Percentiles rank a stretch among this genome's conserved stretches.
Conservation (phyloP, 176 grass and related monocot species). For the Phyllostachys edulis region DNA sequence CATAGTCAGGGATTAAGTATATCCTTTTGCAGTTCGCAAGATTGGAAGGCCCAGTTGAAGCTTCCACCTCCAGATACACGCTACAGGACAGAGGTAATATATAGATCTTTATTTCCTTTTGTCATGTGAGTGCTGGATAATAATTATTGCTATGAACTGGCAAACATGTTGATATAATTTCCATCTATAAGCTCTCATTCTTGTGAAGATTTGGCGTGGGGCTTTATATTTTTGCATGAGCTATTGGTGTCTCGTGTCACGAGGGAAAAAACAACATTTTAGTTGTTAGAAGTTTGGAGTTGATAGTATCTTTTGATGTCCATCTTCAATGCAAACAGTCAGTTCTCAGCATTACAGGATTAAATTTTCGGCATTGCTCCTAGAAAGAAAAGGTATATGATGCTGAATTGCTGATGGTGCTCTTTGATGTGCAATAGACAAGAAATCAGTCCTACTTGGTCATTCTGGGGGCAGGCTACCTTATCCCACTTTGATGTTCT, state of each 20-base stretch:
- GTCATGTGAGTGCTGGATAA: not conserved
- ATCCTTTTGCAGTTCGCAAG: slow-evolving; percentile 60
- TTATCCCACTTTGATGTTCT: not conserved
- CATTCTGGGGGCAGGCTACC: not conserved
- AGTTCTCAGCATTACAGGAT: not conserved
- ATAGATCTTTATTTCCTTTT: not conserved
- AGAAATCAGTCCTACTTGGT: not conserved
- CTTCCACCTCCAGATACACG: slow-evolving; percentile 78
- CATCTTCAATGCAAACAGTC: slow-evolving; percentile 6
- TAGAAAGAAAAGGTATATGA: not conserved
- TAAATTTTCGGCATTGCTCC: not conserved
- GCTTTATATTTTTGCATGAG: not conserved
- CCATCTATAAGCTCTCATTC: not conserved
- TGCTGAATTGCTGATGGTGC: not conserved
- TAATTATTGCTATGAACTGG: not conserved
- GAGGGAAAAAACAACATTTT: not conserved
- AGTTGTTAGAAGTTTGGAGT: not conserved
- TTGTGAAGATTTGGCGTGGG: not conserved
- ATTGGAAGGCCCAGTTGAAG: slow-evolving; percentile 83
- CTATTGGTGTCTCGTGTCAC: not conserved
- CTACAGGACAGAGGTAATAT: slow-evolving; percentile 77
- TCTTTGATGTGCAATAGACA: not conserved
- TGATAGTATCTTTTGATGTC: not conserved
- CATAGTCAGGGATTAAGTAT: not conserved
- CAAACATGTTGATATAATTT: not conserved